Evolutionary conservation across 495 filamentous ascomycete species (phyloP), one percentile per base, ranked within the genome.

Genomic region (Clohesyomyces aquaticus): DNA sequence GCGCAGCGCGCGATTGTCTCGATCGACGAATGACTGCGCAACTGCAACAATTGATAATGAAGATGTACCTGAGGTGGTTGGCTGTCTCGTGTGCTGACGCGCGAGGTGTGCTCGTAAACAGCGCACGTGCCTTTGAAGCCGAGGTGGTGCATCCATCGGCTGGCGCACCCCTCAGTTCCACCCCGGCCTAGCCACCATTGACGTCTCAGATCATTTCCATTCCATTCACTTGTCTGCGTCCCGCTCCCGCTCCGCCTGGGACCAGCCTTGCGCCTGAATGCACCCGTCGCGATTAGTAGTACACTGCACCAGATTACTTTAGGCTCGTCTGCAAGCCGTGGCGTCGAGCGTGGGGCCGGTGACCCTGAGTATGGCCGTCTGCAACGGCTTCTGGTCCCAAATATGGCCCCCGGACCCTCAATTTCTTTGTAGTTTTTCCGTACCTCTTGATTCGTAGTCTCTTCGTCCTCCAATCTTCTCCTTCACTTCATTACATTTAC

Each of bases 351-450:
- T 25, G 32, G 58, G 19, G 23, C 58, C 43, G 42, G 43, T 1
- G 41, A 29, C 18, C 18, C 2, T 25, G 23, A 53, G 29, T 27
- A 46, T 10, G 58, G 28, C 16, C 28, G 29, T 23, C 26, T 48
- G 46, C 48, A 53, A 61, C 47, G 58, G n/a, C 42, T 41, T 61
- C 58, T 48, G 47, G 21, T 43, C 10, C 51, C 14, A 49, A 32
- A 56, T 63, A 19, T 29, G 41, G 12, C 41, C 55, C 23, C 26
- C n/a, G 49, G 18, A 14, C 29, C 41, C 18, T 4, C 32, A 25
- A 22, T 22, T 19, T 55, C 29, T n/a, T 41, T n/a, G n/a, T n/a
- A n/a, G n/a, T n/a, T n/a, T n/a, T n/a, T n/a, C n/a, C n/a, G n/a
- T n/a, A n/a, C n/a, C 19, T 10, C 4, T 10, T 26, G 23, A 28